These are phyloP conservation scores for Tolypocladium ovalisporum DNA, from an alignment of 2,329 filamentous ascomycete genomes.

Conservation along the genomic window DNA sequence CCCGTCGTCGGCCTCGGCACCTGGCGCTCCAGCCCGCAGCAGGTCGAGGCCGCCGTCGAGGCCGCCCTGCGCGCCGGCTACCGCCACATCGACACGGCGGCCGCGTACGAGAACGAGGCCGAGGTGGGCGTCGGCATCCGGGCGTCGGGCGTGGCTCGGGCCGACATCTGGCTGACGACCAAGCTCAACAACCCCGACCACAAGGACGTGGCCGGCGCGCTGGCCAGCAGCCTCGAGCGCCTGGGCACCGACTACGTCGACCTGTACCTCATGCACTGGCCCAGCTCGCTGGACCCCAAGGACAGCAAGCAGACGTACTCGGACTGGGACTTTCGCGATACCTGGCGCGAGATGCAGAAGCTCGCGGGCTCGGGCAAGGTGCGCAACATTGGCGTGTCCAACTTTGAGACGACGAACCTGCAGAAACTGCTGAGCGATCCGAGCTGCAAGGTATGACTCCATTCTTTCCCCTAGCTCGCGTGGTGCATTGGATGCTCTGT, in stretches of 20 bases:
- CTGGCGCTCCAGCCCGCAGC: conserved; percentile 62
- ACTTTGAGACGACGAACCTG: conserved; percentile 73
- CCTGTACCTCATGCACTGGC: conserved; percentile 65
- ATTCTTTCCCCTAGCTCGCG: too few relatives aligned
- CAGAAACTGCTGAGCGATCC: conserved; percentile 63
- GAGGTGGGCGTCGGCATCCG: conserved; percentile 57
- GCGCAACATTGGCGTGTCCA: conserved; percentile 74
- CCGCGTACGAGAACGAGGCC: conserved; percentile 67
- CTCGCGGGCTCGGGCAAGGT: conserved; percentile 59
- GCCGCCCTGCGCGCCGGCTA: conserved; percentile 57
- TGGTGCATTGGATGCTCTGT: neutral
- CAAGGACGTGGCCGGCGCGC: conserved; percentile 52
- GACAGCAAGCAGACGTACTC: conserved; percentile 56
- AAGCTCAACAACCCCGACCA: conserved; percentile 79
- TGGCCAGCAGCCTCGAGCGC: conserved; percentile 48
- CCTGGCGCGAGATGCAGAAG: conserved; percentile 68
- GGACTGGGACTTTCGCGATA: conserved; percentile 77
- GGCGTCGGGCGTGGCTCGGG: conserved; percentile 51
- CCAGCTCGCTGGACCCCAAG: conserved; percentile 49
- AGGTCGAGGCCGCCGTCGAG: conserved; percentile 62
- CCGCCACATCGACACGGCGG: conserved; percentile 66
- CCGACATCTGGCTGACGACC: conserved; percentile 62
- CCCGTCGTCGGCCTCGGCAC: conserved; percentile 68
- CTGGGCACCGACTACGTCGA: conserved; percentile 57
- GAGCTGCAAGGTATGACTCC: conserved; percentile 58